Conservation (phyloP, 148 eudicot species). For the Beta vulgaris region DNA sequence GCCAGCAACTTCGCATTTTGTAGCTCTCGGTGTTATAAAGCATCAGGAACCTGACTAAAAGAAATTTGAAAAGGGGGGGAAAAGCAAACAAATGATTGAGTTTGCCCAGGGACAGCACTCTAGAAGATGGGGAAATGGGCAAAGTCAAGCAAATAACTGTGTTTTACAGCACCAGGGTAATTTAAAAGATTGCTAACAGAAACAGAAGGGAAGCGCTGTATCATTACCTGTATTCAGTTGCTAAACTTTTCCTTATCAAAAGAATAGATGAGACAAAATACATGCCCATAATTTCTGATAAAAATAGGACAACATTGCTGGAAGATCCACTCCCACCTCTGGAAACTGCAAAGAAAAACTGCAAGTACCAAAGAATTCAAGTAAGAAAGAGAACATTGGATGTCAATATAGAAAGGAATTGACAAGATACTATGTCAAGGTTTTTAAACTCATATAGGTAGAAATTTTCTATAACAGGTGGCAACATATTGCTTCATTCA, state of each 20-base stretch:
- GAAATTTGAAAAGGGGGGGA: background rate
- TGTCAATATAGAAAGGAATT: background rate
- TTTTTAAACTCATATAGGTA: background rate
- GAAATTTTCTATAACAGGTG: background rate
- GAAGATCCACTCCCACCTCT: conserved; percentile 99
- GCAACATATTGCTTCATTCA: background rate
- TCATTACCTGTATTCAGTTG: conserved; percentile 87
- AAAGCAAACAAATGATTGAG: background rate
- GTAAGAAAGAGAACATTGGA: conserved; percentile 4
- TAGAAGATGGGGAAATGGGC: background rate
- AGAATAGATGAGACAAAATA: conserved; percentile 94
- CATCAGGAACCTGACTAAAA: background rate
- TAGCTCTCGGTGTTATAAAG: background rate
- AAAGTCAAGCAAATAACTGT: background rate
- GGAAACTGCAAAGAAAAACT: conserved; percentile 99
- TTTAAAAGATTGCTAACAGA: background rate
- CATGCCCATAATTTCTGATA: conserved; percentile 99
- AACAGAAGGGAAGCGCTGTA: background rate
- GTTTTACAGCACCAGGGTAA: background rate
- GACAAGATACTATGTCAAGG: background rate
- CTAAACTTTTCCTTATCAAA: conserved; percentile 90
- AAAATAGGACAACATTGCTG: conserved; percentile 94
- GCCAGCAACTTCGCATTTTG: background rate
- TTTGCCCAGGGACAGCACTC: background rate
- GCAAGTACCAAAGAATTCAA: conserved; percentile 28